Evolutionary conservation across 139 green algal genomes (phyloP), one percentile per base, ranked within the genome.

Genomic region (Closterium sp.): DNA sequence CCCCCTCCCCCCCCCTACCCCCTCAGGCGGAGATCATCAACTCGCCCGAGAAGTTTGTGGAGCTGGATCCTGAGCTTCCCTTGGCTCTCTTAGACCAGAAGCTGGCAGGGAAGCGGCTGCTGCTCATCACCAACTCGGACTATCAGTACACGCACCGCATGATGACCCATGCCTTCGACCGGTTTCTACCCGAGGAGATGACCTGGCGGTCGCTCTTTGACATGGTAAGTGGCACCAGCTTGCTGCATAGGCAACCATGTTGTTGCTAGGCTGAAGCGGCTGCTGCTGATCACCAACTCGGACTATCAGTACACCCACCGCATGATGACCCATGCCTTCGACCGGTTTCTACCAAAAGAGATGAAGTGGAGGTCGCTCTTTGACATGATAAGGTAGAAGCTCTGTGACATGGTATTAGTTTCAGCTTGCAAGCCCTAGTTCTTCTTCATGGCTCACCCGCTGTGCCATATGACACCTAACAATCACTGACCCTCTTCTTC

Each of bases 261-360:
- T n/a, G n/a, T n/a, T n/a, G n/a, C n/a, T n/a, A n/a, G n/a, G n/a
- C 34, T 42, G 34, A 50, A 50, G 38, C 5, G 38, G 38, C 95
- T 99, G 79, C 95, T 99, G 94, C 97, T 99, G 85, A 99, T 99
- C 95, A 99, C 97, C 86, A 99, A 99, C 96, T 92, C 42, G 27
- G 94, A 96, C 79, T 98, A 96, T 89, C 85, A 97, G 62, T 79
- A 24, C 62, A 79, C 62, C 1, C 62, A 79, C 62, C 62, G 17
- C 17, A 22, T 90, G 62, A 79, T 79, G 17, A 93, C 84, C 21
- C 97, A 96, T 91, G 96, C 98, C 0, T 99, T 98, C 87, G 95
- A 99, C 87, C 94, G 93, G 28, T 98, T 96, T 94, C 95, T 98
- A 88, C 96, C 97, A 0, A 31, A 93, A 9, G 96, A 96, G 91